Evolutionary conservation across 495 filamentous ascomycete species (phyloP), one percentile per base, ranked within the genome.

Genomic region (Penicillium cinerascens): DNA sequence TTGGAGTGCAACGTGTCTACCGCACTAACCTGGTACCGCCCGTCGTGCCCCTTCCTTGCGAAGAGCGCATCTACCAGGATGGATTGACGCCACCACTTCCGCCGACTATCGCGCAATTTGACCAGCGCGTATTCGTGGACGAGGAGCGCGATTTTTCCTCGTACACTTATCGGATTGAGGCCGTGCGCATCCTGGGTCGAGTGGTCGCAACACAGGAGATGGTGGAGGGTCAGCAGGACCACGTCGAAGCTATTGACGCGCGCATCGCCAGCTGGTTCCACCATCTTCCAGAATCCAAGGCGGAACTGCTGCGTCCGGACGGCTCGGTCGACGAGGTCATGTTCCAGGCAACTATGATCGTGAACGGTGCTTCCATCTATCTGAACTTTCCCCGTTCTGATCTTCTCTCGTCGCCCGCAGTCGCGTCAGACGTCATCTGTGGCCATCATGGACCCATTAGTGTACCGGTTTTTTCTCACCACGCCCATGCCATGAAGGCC

Each of bases 341-440:
- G 73, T 95, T 95, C 75, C 90, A 95, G 63, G 90, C 90, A 10
- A 87, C 87, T 49, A 91, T 93, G 83, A 85, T 93, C 44, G 80
- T 86, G 25, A 81, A 88, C 63, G 85, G 72, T 17, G 71, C 74
- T 5, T 63, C 72, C 38, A 76, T 75, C 41, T 73, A 75, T 42
- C 64, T 78, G 6, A 70, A 76, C 51, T 76, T 75, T 59, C 73
- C 72, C 54, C 78, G 57, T 45, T 80, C 82, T 13, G 72, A 79
- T 36, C 71, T 77, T 6, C 56, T 77, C 3, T 77, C 74, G 8
- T 77, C 74, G 4, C 74, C 74, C 1, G 70, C 73, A 5, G 67
- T 77, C 44, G 74, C 74, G 0, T 61, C 74, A 17, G 72, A 76
- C 49, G 72, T 77, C n/a, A 74, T 77, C 44, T 77, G 74, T 55